Base-by-base conservation (phyloP, 305 asterid genomes). In the Coffea humblotiana region DNA sequence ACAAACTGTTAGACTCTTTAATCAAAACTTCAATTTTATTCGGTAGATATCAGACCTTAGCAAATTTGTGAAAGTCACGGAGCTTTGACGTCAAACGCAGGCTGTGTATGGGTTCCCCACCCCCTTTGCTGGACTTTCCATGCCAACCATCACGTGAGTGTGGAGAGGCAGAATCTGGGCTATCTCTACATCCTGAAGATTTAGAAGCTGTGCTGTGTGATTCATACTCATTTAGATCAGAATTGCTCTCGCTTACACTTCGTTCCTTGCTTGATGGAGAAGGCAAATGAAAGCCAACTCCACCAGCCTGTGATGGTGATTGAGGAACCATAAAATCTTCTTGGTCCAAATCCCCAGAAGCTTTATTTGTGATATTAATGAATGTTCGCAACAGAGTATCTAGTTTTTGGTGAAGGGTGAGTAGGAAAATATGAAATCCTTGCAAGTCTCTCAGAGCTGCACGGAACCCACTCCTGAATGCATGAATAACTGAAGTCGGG, bases 381-480 rank as follows among this genome's bases (percentile, higher is more conserved):
- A 94, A 94, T 74, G 79, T 87, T 32, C 98, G 87, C 87, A 94
- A 88, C 67, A 90, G 86, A 69, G 86, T 84, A 43, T 96, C 98
- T 78, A 96, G 88, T 81, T 96, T 96, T 89, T 96, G 99, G 89
- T 96, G 94, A 80, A 96, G 97, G 49, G 98, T 92, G 79, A 94
- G 91, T 80, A 96, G 91, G 83, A 96, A 96, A 78, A 96, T 94
- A 73, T 96, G 99, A 90, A 92, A 96, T 75, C 98, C 98, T 88
- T 96, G 95, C 89, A 96, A 83, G 80, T 96, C 99, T 54, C 95
- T 88, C 23, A 94, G 85, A 52, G 98, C 97, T 78, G 99, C 93
- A 78, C 98, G 95, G 79, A 96, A 96, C 43, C 99, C 98, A 69
- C 91, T 88, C 76, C 97, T 90, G 80, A 96, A 94, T 82, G 85